These are phyloP conservation scores for Candida chauliodis DNA, from an alignment of 805 yeast genomes.

Conservation along the genomic window DNA sequence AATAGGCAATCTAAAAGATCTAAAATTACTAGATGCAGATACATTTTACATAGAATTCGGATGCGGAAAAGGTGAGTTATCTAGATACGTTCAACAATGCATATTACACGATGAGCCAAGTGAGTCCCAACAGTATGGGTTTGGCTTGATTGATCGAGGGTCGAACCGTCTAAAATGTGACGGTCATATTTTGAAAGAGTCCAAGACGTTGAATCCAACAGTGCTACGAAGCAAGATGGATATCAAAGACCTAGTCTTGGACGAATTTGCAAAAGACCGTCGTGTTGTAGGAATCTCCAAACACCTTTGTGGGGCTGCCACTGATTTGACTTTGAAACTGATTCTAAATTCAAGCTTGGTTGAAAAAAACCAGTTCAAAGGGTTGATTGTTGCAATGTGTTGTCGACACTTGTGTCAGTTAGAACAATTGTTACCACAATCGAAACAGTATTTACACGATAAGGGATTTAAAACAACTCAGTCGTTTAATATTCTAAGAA, in stretches of 20 bases:
- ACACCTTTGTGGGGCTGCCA: constrained; percentile 92
- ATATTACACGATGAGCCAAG: constrained; percentile 14
- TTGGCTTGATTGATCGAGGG: constrained; percentile 71
- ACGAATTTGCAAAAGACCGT: constrained; percentile 33
- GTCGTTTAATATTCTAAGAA: constrained; percentile 50
- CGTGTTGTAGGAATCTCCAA: constrained; percentile 68
- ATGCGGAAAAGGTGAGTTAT: constrained; percentile 84
- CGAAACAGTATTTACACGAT: constrained; percentile 35
- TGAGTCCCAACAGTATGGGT: constrained; percentile 26
- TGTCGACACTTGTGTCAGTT: constrained; percentile 82
- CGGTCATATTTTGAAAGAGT: constrained; percentile 48
- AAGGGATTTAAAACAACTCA: constrained; percentile 28
- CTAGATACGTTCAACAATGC: constrained; percentile 54
- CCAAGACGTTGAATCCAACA: constrained; percentile 20
- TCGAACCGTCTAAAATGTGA: constrained; percentile 78
- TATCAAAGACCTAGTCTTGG: constrained; percentile 69
- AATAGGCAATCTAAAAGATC: constrained; percentile 58
- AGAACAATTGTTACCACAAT: constrained; percentile 48
- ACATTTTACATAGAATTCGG: constrained; percentile 72
- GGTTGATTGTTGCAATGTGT: constrained; percentile 84
- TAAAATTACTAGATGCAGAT: constrained; percentile 33
- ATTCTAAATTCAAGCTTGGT: constrained; percentile 38
- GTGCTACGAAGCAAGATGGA: constrained; percentile 64
- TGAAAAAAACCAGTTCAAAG: constrained; percentile 33
- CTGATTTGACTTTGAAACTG: constrained; percentile 77